A percentile compares a stretch with the other conserved stretches of the same genome.
phyloP scores from a whole-genome alignment of 169 alveolate genomes.

The Plasmodium reichenowi region DNA sequence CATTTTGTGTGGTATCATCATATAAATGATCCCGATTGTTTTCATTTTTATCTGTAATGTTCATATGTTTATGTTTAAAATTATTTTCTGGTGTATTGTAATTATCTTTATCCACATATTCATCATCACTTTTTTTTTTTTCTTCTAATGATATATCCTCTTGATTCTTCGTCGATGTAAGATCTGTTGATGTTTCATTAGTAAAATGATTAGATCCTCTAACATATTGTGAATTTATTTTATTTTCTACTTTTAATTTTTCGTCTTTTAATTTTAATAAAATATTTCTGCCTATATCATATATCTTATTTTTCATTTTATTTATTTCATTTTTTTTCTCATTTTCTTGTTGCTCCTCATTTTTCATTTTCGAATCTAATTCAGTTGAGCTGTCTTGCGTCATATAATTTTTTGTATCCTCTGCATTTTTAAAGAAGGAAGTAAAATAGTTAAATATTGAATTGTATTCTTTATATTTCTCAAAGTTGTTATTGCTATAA shows the following conservation, averaged over 20 bases:
- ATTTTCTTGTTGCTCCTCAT: neutral
- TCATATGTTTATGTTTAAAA: too few relatives aligned
- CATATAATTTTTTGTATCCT: conserved; percentile 5
- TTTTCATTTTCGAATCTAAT: conserved; percentile 1
- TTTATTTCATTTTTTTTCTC: conserved; percentile 32
- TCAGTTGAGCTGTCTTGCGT: neutral
- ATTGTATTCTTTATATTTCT: conserved; percentile 60
- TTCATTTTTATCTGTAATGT: too few relatives aligned
- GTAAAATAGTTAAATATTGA: conserved; percentile 58
- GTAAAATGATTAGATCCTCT: neutral
- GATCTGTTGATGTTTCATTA: too few relatives aligned
- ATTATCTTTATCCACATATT: too few relatives aligned
- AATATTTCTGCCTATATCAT: conserved; percentile 44
- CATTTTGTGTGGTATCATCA: too few relatives aligned
- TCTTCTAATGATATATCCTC: too few relatives aligned
- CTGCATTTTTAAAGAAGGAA: conserved; percentile 51
- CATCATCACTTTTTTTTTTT: too few relatives aligned
- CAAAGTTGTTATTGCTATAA: conserved; percentile 11
- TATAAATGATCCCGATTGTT: too few relatives aligned
- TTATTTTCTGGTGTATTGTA: too few relatives aligned
- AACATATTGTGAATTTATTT: conserved; percentile 2
- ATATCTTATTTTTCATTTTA: conserved; percentile 53
- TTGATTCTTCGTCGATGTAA: too few relatives aligned
- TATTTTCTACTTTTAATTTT: conserved; percentile 36
- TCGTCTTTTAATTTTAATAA: conserved; percentile 69